Conservation (phyloP, 176 grass and related monocot genomes). For the Musa beccarii region DNA sequence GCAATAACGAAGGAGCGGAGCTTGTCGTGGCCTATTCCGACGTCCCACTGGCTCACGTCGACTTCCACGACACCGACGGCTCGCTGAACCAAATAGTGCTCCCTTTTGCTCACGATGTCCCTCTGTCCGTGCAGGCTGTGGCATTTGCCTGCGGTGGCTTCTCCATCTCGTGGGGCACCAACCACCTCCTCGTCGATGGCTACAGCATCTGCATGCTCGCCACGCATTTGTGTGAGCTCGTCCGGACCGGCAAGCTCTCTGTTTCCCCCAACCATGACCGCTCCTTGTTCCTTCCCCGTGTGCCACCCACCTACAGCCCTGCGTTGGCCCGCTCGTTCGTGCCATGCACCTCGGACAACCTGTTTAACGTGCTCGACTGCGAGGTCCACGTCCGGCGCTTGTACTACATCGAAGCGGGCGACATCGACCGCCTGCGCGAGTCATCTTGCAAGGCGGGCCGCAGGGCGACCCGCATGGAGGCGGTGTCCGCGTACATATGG, state of each 20-base stretch:
- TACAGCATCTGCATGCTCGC: slow-evolving; percentile 41
- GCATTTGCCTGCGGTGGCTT: slow-evolving; percentile 38
- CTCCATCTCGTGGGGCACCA: slow-evolving; percentile 45
- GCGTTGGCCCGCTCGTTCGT: too few relatives aligned
- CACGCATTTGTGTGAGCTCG: slow-evolving; percentile 43
- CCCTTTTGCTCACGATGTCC: slow-evolving; percentile 29
- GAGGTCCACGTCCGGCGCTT: too few relatives aligned
- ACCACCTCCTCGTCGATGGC: slow-evolving; percentile 60
- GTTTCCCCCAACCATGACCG: slow-evolving; percentile 42
- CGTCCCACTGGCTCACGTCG: slow-evolving; percentile 19
- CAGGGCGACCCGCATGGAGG: too few relatives aligned
- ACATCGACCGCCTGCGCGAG: too few relatives aligned
- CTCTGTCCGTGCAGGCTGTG: too few relatives aligned
- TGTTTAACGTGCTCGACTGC: too few relatives aligned
- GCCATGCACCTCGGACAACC: too few relatives aligned
- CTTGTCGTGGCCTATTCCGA: slow-evolving; percentile 36
- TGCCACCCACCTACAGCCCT: too few relatives aligned
- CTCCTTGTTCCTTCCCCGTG: slow-evolving; percentile 31
- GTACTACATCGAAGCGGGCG: too few relatives aligned
- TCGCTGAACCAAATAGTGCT: slow-evolving; percentile 32
- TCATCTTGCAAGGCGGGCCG: too few relatives aligned
- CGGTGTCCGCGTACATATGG: too few relatives aligned
- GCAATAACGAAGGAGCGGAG: slow-evolving; percentile 56
- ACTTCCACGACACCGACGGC: slow-evolving; percentile 41
- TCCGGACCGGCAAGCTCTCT: slow-evolving; percentile 18